phyloP scores from a whole-genome alignment of 208 protist genomes.

The Trypanosoma avium region DNA sequence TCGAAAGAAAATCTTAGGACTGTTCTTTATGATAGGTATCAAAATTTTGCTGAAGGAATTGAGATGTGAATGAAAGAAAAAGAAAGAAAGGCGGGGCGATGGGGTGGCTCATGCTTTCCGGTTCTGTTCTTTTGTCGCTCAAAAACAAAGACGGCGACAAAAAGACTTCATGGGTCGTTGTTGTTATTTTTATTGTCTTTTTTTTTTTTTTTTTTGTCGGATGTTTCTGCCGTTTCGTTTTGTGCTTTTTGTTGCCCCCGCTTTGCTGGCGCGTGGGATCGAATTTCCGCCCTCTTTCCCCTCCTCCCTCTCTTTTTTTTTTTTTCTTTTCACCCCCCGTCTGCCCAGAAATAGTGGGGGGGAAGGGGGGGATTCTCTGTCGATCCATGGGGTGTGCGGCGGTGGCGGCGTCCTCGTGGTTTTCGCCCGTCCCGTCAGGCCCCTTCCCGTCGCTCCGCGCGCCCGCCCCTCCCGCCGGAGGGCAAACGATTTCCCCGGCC shows the following conservation, averaged over 20 bases:
- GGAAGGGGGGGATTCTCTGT: too few relatives aligned
- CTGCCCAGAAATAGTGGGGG: too few relatives aligned
- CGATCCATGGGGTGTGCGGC: too few relatives aligned
- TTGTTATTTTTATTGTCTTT: background rate
- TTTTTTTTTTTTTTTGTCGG: background rate
- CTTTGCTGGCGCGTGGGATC: background rate
- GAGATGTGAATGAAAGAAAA: conserved; percentile 37
- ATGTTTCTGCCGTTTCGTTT: background rate
- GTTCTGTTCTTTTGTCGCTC: too few relatives aligned
- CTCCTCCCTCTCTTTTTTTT: background rate
- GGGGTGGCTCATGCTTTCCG: too few relatives aligned
- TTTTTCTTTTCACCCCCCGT: background rate
- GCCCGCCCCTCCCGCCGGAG: too few relatives aligned
- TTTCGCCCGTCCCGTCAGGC: too few relatives aligned
- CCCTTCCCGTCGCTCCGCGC: too few relatives aligned
- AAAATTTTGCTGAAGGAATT: conserved; percentile 82
- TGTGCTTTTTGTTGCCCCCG: background rate
- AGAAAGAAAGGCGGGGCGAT: background rate
- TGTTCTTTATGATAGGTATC: conserved; percentile 82
- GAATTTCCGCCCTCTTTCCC: too few relatives aligned
- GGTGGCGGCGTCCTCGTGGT: too few relatives aligned
- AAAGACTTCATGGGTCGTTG: background rate
- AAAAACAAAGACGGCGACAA: too few relatives aligned
- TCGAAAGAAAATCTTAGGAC: conserved; percentile 80
- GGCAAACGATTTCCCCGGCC: too few relatives aligned